Percentiles rank a stretch among this genome's conserved stretches.
Evolutionary conservation across 163 green algal species (phyloP).

Genomic region (Scenedesmus sp.): DNA sequence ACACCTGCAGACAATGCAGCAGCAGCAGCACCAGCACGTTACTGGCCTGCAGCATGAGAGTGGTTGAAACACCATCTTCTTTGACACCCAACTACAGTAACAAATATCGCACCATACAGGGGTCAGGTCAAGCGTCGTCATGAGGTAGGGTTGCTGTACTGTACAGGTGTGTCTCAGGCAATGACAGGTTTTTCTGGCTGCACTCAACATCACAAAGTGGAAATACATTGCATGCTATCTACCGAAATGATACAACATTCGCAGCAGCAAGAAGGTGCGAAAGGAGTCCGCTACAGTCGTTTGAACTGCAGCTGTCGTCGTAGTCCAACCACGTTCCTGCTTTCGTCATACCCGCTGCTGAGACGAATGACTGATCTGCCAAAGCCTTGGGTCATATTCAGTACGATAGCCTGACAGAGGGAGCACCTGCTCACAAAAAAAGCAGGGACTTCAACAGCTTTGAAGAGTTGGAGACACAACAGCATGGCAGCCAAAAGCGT

Average conservation of each 20-base stretch:
- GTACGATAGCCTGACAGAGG: not conserved
- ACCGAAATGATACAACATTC: not conserved
- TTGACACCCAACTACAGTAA: not conserved
- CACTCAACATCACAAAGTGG: not conserved
- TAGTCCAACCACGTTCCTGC: not conserved
- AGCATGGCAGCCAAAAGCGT: conserved; percentile 41
- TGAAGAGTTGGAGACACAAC: not conserved
- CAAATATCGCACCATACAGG: not conserved
- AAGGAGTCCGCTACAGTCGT: not conserved
- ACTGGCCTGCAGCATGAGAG: too few species aligned
- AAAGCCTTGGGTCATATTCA: too few species aligned
- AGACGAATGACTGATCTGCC: too few species aligned
- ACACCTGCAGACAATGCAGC: too few species aligned
- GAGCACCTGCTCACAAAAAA: not conserved
- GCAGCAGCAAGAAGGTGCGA: not conserved
- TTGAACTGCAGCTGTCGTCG: not conserved
- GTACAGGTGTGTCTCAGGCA: not conserved
- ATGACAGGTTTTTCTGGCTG: not conserved
- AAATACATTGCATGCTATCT: not conserved
- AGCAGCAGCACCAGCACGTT: too few species aligned
- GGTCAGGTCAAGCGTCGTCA: not conserved
- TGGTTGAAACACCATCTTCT: too few species aligned
- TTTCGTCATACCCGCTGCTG: too few species aligned
- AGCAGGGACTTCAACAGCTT: not conserved
- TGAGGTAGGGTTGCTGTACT: not conserved